Conservation (phyloP, 1,139 yeast genomes). For the Kodamaea anthophila region DNA sequence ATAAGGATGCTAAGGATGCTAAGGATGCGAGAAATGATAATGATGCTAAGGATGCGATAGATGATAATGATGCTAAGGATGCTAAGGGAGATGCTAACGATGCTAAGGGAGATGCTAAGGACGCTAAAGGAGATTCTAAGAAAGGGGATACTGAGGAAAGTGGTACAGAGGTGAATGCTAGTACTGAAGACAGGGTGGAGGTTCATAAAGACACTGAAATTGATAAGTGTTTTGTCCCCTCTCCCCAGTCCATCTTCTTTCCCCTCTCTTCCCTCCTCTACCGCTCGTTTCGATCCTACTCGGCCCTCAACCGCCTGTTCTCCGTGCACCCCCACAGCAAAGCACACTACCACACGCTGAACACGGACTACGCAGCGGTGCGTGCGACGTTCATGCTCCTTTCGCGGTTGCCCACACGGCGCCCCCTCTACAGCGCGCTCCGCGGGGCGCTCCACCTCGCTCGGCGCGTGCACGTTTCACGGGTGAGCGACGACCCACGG, state of each 20-base stretch:
- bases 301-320: conserved; percentile 47
- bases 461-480: conserved; percentile 25
- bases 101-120: too few relatives aligned
- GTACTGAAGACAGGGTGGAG: too few relatives aligned
- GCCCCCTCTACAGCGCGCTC: conserved; percentile 52
- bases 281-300: conserved; percentile 34
- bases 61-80: too few relatives aligned
- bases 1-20: too few relatives aligned
- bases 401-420: conserved; percentile 47
- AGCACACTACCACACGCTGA: conserved; percentile 34
- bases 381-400: conserved; percentile 36
- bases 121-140: too few relatives aligned
- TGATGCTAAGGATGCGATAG: too few relatives aligned
- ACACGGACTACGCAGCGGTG: conserved; percentile 43
- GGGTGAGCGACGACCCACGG: conserved; percentile 25
- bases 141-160: too few relatives aligned
- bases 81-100: neutral
- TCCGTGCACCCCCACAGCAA: conserved; percentile 16
- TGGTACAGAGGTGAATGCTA: too few relatives aligned
- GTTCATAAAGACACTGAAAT: too few relatives aligned
- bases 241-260: conserved; percentile 38
- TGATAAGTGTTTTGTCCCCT: too few relatives aligned
- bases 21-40: too few relatives aligned
- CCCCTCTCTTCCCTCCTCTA: conserved; percentile 44
- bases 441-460: conserved; percentile 43